These are phyloP conservation scores for Fraxinus sp. DNA, from an alignment of 305 asterid genomes.

Conservation along the genomic window DNA sequence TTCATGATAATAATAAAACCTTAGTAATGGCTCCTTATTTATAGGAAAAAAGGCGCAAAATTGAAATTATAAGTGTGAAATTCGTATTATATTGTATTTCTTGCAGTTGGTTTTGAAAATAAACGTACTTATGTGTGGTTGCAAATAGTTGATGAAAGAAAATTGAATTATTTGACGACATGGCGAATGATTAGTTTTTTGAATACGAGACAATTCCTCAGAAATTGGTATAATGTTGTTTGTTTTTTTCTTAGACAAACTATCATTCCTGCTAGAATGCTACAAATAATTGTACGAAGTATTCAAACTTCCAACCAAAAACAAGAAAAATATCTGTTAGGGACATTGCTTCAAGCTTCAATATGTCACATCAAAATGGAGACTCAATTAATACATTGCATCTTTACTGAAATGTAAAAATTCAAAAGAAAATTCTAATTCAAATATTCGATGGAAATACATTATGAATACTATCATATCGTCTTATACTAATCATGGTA, in stretches of 20 bases:
- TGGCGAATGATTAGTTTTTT: neutral
- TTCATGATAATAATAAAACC: neutral
- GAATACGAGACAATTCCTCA: neutral
- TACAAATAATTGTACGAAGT: neutral
- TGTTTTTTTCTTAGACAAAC: neutral
- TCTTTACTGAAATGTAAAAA: neutral
- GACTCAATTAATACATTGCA: neutral
- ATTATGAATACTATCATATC: neutral
- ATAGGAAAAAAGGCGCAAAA: too few species aligned
- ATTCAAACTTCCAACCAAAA: neutral
- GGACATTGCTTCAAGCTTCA: conserved; percentile 1
- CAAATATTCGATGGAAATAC: neutral
- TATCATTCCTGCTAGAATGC: neutral
- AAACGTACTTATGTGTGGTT: neutral
- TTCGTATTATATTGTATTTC: neutral
- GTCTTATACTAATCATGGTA: neutral
- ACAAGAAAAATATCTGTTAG: neutral
- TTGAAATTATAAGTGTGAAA: neutral
- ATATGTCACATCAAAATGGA: neutral
- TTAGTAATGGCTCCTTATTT: neutral
- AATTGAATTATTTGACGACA: neutral
- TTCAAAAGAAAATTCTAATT: too few species aligned
- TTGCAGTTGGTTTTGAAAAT: neutral
- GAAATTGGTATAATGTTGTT: neutral
- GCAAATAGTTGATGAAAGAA: neutral